Percentiles rank a stretch among this genome's conserved stretches.
Evolutionary conservation across 1,284 basidiomycete species (phyloP).

Genomic region (Ustilago bromivora): DNA sequence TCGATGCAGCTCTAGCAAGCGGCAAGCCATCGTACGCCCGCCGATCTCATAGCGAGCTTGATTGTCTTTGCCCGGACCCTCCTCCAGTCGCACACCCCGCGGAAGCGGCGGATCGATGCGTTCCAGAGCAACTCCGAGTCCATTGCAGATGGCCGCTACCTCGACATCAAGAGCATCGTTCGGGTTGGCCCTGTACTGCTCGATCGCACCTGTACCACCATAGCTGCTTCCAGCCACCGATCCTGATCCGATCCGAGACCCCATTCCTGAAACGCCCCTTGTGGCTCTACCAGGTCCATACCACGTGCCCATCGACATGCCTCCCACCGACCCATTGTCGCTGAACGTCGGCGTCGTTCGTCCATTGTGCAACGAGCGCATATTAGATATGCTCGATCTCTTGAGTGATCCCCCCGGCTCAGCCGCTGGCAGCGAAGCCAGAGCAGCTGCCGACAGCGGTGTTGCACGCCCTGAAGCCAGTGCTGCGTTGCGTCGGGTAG

Average conservation of each 20-base stretch:
- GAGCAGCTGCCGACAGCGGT: conserved; percentile 60
- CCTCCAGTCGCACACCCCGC: conserved; percentile 72
- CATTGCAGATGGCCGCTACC: conserved; percentile 81
- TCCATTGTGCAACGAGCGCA: conserved; percentile 44
- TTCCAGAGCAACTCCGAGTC: conserved; percentile 79
- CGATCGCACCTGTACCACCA: conserved; percentile 40
- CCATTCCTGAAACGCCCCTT: conserved; percentile 29
- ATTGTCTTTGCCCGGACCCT: conserved; percentile 80
- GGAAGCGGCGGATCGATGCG: conserved; percentile 82
- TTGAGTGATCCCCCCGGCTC: conserved; percentile 38
- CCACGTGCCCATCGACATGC: conserved; percentile 50
- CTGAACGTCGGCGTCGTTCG: conserved; percentile 56
- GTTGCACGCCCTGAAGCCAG: conserved; percentile 52
- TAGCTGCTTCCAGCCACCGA: conserved; percentile 44
- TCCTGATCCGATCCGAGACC: conserved; percentile 30
- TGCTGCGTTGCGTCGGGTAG: conserved; percentile 38
- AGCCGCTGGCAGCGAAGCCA: conserved; percentile 58
- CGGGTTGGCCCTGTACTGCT: conserved; percentile 78
- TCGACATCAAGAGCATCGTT: conserved; percentile 85
- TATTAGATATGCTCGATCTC: conserved; percentile 54
- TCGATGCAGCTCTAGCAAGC: conserved; percentile 77
- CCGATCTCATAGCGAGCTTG: conserved; percentile 82
- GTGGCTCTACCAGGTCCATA: conserved; percentile 24
- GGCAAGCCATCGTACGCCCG: conserved; percentile 77
- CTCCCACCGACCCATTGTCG: conserved; percentile 51